Percentiles rank a stretch among this genome's conserved stretches.
Evolutionary conservation across 805 yeast species (phyloP).

Genomic region (Wickerhamomyces bovis): DNA sequence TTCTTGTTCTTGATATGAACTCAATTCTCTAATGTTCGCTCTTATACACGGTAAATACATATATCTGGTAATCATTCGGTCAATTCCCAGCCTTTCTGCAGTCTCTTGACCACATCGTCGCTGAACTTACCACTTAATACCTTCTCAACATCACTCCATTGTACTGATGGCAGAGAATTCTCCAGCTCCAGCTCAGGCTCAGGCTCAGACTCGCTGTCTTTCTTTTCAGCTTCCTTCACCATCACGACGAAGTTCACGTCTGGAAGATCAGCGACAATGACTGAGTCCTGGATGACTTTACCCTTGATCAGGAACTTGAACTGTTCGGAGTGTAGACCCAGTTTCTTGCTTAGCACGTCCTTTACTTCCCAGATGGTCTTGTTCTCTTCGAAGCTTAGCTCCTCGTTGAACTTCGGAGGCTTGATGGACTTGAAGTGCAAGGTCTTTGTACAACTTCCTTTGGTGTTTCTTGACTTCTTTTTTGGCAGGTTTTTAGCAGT

Average conservation of each 20-base stretch:
- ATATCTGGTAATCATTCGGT: constrained; percentile 16
- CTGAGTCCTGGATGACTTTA: constrained; percentile 52
- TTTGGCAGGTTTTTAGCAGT: constrained; percentile 26
- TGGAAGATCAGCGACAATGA: constrained; percentile 25
- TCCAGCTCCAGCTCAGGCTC: not conserved
- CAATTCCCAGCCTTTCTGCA: constrained; percentile 36
- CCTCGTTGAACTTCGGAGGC: constrained; percentile 57
- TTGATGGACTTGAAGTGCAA: constrained; percentile 54
- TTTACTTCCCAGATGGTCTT: constrained; percentile 31
- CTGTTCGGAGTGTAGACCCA: constrained; percentile 18
- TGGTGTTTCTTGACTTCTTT: not conserved
- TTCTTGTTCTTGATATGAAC: too few species aligned
- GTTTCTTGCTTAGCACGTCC: constrained; percentile 3
- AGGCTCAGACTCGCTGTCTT: not conserved
- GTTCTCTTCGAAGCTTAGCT: constrained; percentile 19
- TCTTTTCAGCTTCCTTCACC: constrained; percentile 13
- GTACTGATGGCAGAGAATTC: constrained; percentile 15
- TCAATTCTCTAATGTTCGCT: not conserved
- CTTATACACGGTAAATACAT: not conserved
- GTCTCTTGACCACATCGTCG: constrained; percentile 25
- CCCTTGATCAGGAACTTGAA: constrained; percentile 54
- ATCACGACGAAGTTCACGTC: constrained; percentile 38
- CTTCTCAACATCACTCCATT: constrained; percentile 40
- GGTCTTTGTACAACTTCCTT: not conserved
- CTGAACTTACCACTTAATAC: constrained; percentile 31